Base-by-base conservation (phyloP, 495 filamentous ascomycete genomes). In the Xylaria telfairii region DNA sequence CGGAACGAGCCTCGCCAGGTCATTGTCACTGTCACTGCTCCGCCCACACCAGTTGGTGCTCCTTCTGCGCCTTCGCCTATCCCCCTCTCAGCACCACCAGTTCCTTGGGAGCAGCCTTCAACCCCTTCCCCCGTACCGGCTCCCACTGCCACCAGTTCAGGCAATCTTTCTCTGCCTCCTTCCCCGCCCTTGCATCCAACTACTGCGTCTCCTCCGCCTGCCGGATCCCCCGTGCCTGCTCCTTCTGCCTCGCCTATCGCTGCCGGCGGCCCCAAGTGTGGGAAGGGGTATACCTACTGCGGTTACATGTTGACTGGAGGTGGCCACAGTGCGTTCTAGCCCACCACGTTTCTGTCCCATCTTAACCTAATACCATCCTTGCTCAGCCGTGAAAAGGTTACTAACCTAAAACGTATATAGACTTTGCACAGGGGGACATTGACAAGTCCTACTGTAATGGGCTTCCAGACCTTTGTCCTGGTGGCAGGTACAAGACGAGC, bases 251-350 rank as follows among this genome's bases (percentile, higher is more conserved):
- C 69, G n/a, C n/a, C n/a, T n/a, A n/a, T n/a, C 19, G 9, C 57
- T 26, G 75, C 32, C 17, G 74, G 21, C n/a, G 68, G 71, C 10
- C 72, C 81, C 7, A 78, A 81, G 1, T 83, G 82, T 53, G 81
- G 81, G 34, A 78, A 79, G 56, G 82, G 82, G 1, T 84, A 81
- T 53, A 84, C 82, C 4, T 84, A 84, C 67, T 84, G 82, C 69
- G 82, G 82, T 0, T 84, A 83, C 68, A 83, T 82, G 73, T 75
- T 84, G 3, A 75, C 73, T 13, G 73, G 77, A 1, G 77, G 77
- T 41, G 77, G 79, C 17, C 81, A 84, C 30, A 81, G 82, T 83
- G 68, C 5, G 75, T 69, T 7, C 61, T 13, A 57, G 7, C 30
- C 34, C 21, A 19, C 1, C 13, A 8, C 1, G 41, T 51, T 17